Evolutionary conservation across 306 rosid species (phyloP), one percentile per base, ranked within the genome.

Genomic region (Notholithocarpus densiflorus): DNA sequence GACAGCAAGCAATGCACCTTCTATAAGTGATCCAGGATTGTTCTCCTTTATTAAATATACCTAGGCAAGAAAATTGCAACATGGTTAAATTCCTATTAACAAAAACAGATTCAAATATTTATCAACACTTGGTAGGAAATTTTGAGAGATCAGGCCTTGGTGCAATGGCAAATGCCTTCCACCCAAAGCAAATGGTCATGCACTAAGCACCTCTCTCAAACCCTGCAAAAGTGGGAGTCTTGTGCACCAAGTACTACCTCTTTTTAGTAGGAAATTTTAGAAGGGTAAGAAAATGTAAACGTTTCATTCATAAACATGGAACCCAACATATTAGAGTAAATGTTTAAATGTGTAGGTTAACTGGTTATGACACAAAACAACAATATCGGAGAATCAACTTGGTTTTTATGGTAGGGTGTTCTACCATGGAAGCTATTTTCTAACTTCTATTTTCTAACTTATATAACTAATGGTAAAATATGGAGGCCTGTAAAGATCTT

Each of bases 11-110:
- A 94, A 84, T 79, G 80, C 79, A 80, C 97, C 98, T 74, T 94
- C 97, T 32, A 82, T 83, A 74, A 77, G 86, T 76, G 97, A 87
- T 65, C 97, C 93, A 76, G 94, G 78, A 86, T 51, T 81, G 83
- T 86, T 90, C 82, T 90, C 94, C 90, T 89, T 92, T 85, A 90
- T 88, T 61, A 92, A 86, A 90, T 89, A 94, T 72, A 94, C 90
- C 97, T 94, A 80, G 53, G 81, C 83, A 84, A 78, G 73, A 71
- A 75, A 48, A 77, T 74, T 77, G 53, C 83, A 81, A 78, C 79
- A 78, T 74, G 73, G 62, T 86, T 27, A 68, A 72, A 82, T 72
- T 72, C 56, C 81, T 64, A 29, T 29, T 56, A 66, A 57, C 56
- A 56, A 60, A 73, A 43, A 48, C 53, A 76, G 27, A 78, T 26